Percentiles rank a stretch among this genome's conserved stretches.
phyloP scores from a whole-genome alignment of 352 stramenopile genomes.

The Globisporangium orthogonon region DNA sequence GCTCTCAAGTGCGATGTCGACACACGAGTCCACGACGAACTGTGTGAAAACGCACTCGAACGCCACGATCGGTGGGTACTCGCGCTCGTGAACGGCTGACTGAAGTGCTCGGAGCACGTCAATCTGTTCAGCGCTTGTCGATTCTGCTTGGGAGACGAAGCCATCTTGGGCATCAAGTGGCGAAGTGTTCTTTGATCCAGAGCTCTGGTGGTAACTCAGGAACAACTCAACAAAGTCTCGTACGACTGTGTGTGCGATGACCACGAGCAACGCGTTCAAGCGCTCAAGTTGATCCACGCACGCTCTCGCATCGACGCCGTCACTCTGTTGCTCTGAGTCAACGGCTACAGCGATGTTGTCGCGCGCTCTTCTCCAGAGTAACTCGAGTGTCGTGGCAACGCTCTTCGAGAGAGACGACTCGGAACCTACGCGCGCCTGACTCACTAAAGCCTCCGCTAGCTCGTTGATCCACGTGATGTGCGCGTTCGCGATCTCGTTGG shows the following conservation, averaged over 20 bases:
- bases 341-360: neutral
- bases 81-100: slow-evolving; percentile 18
- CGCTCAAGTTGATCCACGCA: slow-evolving; percentile 15
- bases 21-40: slow-evolving; percentile 30
- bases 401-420: slow-evolving; percentile 9
- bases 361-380: neutral
- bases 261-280: slow-evolving; percentile 18
- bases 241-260: slow-evolving; percentile 13
- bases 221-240: slow-evolving; percentile 14
- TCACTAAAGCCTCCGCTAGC: neutral
- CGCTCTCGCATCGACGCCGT: neutral
- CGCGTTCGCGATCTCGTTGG: neutral
- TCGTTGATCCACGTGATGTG: slow-evolving; percentile 6
- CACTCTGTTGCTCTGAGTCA: neutral
- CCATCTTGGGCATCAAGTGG: neutral
- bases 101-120: slow-evolving; percentile 30
- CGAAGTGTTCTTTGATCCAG: neutral
- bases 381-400: neutral
- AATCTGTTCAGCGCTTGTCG: slow-evolving; percentile 3
- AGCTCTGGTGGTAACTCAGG: neutral
- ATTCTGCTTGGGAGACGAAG: neutral
- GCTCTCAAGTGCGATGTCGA: slow-evolving; percentile 46
- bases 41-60: slow-evolving; percentile 39
- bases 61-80: slow-evolving; percentile 31
- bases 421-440: slow-evolving; percentile 6